These are phyloP conservation scores for Sclerotinia glacialis DNA, from an alignment of 2,329 filamentous ascomycete genomes.

Conservation along the genomic window DNA sequence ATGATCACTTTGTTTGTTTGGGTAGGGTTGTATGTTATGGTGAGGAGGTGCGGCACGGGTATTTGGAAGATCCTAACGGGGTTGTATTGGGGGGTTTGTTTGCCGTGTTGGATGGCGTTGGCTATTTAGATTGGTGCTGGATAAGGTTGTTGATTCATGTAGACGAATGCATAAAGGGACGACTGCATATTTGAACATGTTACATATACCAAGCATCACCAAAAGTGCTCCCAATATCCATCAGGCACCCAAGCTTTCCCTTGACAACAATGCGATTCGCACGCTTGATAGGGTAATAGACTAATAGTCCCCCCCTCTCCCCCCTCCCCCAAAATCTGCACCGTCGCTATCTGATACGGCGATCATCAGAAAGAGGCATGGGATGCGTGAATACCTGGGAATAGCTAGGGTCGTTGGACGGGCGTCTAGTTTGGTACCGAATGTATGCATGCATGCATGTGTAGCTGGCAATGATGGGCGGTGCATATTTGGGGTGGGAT, in stretches of 20 bases:
- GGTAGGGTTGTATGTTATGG: not conserved
- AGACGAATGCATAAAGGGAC: conserved; percentile 7
- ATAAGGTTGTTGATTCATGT: not conserved
- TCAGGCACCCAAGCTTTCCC: not conserved
- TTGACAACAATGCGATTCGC: not conserved
- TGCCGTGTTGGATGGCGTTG: not conserved
- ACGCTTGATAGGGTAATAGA: not conserved
- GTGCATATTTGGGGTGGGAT: not conserved
- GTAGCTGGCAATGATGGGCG: not conserved
- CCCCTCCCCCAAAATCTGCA: too few relatives aligned
- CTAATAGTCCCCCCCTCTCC: too few relatives aligned
- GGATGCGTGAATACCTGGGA: not conserved
- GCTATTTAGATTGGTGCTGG: not conserved
- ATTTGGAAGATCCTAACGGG: not conserved
- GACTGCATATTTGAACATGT: too few relatives aligned
- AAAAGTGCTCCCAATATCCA: too few relatives aligned
- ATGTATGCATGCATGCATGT: not conserved
- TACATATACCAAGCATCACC: too few relatives aligned
- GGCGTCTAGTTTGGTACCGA: conserved; percentile 14
- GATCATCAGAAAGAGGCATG: not conserved
- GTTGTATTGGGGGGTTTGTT: not conserved
- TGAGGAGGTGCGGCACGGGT: conserved; percentile 2
- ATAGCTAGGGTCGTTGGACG: too few relatives aligned
- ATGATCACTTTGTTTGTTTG: not conserved
- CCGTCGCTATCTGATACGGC: not conserved